Conservation (phyloP, 139 green algal genomes). For the Haematococcus lacustris region DNA sequence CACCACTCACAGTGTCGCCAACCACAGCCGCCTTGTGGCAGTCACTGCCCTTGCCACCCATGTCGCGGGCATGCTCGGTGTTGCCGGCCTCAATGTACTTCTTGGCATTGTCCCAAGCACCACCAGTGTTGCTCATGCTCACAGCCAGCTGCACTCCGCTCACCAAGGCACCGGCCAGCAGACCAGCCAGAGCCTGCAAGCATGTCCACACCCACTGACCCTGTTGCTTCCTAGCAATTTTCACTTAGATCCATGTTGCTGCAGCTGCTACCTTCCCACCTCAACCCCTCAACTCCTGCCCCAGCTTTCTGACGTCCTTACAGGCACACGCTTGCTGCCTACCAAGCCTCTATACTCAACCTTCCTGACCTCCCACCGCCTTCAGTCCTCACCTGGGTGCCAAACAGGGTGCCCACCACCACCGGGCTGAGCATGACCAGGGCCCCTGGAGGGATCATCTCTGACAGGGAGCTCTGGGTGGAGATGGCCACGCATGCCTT, state of each 20-base stretch:
- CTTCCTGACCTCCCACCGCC: no score
- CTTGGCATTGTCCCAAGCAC: constrained; percentile 98
- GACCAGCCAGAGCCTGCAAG: constrained; percentile 67
- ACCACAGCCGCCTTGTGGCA: constrained; percentile 96
- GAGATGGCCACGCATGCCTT: constrained; percentile 80
- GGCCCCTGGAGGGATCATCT: constrained; percentile 89
- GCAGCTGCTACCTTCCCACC: no score
- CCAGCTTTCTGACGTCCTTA: no score
- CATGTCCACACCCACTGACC: no score
- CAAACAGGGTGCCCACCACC: constrained; percentile 73
- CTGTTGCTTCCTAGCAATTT: no score
- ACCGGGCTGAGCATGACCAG: constrained; percentile 92
- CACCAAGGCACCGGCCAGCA: constrained; percentile 88
- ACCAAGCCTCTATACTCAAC: no score
- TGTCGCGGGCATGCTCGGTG: constrained; percentile 75
- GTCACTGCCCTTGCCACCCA: constrained; percentile 95
- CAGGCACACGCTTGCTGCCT: no score
- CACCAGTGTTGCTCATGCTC: constrained; percentile 93
- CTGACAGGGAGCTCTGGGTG: constrained; percentile 78
- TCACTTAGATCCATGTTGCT: no score
- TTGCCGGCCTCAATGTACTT: constrained; percentile 40
- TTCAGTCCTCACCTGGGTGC: constrained; percentile 44
- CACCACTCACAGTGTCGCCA: constrained; percentile 85
- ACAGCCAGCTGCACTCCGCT: constrained; percentile 94
- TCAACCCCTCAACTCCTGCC: no score